Evolutionary conservation across 2,329 filamentous ascomycete genomes (phyloP).

Genomic region (Aureobasidium vineae): DNA sequence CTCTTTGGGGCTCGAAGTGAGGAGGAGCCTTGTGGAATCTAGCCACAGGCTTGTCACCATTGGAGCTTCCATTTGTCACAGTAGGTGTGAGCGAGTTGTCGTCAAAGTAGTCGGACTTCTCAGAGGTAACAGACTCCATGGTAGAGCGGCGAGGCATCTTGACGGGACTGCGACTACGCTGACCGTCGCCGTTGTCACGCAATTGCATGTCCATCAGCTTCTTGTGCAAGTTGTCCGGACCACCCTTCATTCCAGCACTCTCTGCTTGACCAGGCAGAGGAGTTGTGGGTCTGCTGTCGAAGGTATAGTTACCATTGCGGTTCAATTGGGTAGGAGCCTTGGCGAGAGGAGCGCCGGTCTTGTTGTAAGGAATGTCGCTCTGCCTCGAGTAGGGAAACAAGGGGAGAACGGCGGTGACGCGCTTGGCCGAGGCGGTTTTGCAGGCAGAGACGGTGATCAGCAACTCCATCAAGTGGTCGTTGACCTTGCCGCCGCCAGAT

Average conservation of each 20-base stretch:
- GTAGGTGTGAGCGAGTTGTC: constrained; percentile 28
- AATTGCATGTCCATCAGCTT: constrained; percentile 67
- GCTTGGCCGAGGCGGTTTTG: constrained; percentile 87
- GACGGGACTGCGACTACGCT: constrained; percentile 22
- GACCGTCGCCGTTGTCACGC: constrained; percentile 45
- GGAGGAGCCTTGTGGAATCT: constrained; percentile 52
- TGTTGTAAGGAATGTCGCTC: constrained; percentile 96
- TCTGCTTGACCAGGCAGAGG: constrained; percentile 70
- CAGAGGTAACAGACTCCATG: constrained; percentile 36
- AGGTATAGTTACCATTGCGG: constrained; percentile 65
- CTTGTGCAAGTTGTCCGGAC: constrained; percentile 67
- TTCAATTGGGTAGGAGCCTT: constrained; percentile 59
- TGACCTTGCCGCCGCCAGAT: constrained; percentile 86
- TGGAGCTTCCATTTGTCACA: constrained; percentile 48
- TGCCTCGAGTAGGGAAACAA: constrained; percentile 97
- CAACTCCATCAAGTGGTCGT: constrained; percentile 94
- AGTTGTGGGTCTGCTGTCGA: constrained; percentile 87
- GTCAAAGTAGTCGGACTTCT: constrained; percentile 34
- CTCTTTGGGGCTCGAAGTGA: constrained; percentile 74
- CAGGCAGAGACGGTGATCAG: constrained; percentile 99
- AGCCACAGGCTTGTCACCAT: constrained; percentile 58
- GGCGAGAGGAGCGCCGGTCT: constrained; percentile 81
- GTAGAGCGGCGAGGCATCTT: constrained; percentile 29
- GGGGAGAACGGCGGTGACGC: constrained; percentile 90
- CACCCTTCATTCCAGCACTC: constrained; percentile 64